A percentile compares a stretch with the other conserved stretches of the same genome.
Evolutionary conservation across 495 filamentous ascomycete genomes (phyloP).

Genomic region (Hypoxylon crocopeplum): DNA sequence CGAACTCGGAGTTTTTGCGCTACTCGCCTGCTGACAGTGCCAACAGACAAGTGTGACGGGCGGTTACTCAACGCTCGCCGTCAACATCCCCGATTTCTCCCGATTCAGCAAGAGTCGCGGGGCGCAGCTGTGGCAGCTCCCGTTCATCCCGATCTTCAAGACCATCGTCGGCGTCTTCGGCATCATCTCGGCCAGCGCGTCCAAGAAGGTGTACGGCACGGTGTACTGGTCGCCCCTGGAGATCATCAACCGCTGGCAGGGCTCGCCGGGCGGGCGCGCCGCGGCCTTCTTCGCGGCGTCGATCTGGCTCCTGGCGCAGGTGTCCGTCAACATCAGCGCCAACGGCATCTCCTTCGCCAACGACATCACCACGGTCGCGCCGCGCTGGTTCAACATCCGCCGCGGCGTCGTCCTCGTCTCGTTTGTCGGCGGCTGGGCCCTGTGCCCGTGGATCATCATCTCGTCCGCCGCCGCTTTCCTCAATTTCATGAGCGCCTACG

Average conservation of each 20-base stretch:
- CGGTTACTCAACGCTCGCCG: conserved; percentile 40
- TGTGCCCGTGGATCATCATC: conserved; percentile 70
- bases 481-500: conserved; percentile 61
- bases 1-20: neutral
- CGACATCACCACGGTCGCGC: conserved; percentile 65
- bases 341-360: conserved; percentile 68
- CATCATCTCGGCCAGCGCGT: conserved; percentile 39
- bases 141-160: conserved; percentile 44
- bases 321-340: conserved; percentile 70
- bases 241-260: conserved; percentile 39
- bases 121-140: conserved; percentile 40
- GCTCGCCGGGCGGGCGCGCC: conserved; percentile 25
- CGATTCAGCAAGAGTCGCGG: conserved; percentile 40
- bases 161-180: conserved; percentile 38
- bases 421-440: conserved; percentile 61
- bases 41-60: conserved; percentile 39
- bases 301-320: conserved; percentile 58
- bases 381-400: conserved; percentile 63
- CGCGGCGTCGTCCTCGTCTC: conserved; percentile 67
- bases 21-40: neutral
- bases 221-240: conserved; percentile 42
- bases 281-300: conserved; percentile 48
- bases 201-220: conserved; percentile 36
- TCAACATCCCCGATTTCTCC: conserved; percentile 41
- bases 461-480: conserved; percentile 62